Conservation (phyloP, 257 asterid genomes). For the Solanum megistacrolobum region DNA sequence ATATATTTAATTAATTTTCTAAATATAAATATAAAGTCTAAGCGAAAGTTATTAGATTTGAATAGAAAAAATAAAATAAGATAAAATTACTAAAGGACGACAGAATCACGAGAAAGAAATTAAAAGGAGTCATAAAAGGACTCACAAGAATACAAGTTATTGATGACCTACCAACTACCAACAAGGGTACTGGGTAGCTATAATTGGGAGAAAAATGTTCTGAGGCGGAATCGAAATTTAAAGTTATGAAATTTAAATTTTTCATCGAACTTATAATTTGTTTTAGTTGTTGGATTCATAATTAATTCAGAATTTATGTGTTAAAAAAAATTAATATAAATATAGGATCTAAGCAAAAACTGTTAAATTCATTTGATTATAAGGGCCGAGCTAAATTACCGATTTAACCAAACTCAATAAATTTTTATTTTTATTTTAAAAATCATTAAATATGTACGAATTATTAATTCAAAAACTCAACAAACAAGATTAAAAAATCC, state of each 20-base stretch:
- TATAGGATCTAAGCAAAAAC: rapidly evolving
- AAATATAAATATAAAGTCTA: background rate
- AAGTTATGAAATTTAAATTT: rapidly evolving
- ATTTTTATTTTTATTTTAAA: background rate
- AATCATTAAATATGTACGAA: rapidly evolving
- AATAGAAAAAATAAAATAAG: background rate
- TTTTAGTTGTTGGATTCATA: background rate
- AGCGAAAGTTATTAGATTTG: background rate
- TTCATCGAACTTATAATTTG: background rate
- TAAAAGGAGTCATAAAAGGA: background rate
- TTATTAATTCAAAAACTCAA: background rate
- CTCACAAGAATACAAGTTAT: background rate
- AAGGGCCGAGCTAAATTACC: rapidly evolving
- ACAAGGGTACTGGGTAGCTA: background rate
- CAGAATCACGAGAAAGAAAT: background rate
- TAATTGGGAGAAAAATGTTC: background rate
- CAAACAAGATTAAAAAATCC: rapidly evolving
- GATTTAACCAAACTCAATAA: background rate
- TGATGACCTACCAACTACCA: background rate
- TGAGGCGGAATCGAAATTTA: background rate
- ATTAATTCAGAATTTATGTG: background rate
- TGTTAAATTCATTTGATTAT: background rate
- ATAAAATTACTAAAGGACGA: background rate
- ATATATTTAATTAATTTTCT: background rate
- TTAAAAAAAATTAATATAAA: background rate